Evolutionary conservation across 345 rosid genomes (phyloP), one percentile per base, ranked within the genome.

Genomic region (Camelina neglecta): DNA sequence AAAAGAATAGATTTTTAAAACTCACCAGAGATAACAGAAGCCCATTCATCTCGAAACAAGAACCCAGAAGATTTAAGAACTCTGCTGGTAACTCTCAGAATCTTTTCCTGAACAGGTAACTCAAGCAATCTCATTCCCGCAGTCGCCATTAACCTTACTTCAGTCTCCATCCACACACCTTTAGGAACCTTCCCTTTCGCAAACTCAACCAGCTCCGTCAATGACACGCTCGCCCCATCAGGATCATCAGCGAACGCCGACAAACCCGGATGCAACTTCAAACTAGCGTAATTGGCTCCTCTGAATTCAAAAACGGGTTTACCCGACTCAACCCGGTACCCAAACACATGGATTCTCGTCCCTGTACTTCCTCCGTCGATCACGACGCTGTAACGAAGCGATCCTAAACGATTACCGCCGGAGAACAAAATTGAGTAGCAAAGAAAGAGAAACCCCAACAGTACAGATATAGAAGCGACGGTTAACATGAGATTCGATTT

Each of bases 281-380:
- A 73, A 59, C 84, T 86, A 38, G 84, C 87, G 64, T 84, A 75
- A 45, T 84, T 80, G 10, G 65, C 81, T 20, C 80, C 76, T n/a
- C 80, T 81, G 70, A 90, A 87, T 71, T 86, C 91, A 15, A 88
- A 87, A 42, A 79, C 86, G 21, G 81, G 79, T 58, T 65, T 79
- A 1, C 84, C 87, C 11, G 61, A 75, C 38, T 73, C 76, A 4
- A 75, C 39, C 1, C 74, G 42, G 80, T 85, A 88, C 33, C 79
- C 61, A 55, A 86, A 86, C 5, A 92, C 91, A 60, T 92, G 93
- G 29, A 92, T 77, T 74, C 97, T 81, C 20, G 94, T 85, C 31
- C 97, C 97, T 1, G 97, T 90, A 58, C 97, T 92, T 38, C 97
- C 97, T 0, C 97, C 97, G 56, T 92, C 97, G 64, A 92, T 80